Conservation (phyloP, 2,329 filamentous ascomycete genomes). For the Colletotrichum liriopes region DNA sequence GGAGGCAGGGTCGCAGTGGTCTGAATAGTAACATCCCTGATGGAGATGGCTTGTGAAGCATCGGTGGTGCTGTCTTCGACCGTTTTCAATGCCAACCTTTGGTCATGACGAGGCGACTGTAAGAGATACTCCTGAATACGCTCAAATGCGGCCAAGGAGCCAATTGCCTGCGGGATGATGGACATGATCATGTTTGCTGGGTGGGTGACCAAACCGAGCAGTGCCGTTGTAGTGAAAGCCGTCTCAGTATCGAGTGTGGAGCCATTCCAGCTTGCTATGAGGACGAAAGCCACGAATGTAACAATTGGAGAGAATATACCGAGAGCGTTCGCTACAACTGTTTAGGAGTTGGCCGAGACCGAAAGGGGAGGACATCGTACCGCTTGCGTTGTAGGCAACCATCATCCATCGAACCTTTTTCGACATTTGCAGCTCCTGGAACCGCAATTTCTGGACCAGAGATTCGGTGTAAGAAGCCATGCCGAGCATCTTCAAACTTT, state of each 20-base stretch:
- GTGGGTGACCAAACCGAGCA: conserved; percentile 44
- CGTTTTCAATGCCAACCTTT: not conserved
- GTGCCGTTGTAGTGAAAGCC: conserved; percentile 46
- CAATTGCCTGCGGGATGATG: conserved; percentile 34
- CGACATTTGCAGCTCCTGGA: conserved; percentile 48
- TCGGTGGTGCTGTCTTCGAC: not conserved
- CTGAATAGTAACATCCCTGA: not conserved
- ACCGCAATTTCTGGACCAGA: conserved; percentile 52
- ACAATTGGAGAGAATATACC: conserved; percentile 41
- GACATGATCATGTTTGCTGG: conserved; percentile 42
- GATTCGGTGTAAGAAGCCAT: conserved; percentile 50
- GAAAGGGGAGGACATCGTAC: not conserved
- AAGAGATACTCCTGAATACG: conserved; percentile 44
- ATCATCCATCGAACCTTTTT: conserved; percentile 43
- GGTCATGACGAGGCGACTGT: conserved; percentile 20
- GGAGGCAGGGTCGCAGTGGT: not conserved
- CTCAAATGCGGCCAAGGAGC: conserved; percentile 42
- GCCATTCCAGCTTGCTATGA: not conserved
- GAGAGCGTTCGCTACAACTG: conserved; percentile 37
- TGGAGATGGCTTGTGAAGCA: not conserved
- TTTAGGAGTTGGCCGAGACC: not conserved
- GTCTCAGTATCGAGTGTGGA: conserved; percentile 17
- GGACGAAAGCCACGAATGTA: conserved; percentile 18
- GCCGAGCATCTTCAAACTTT: conserved; percentile 55
- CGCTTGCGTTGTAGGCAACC: conserved; percentile 30